Evolutionary conservation across 257 asterid species (phyloP).

Genomic region (Misopates orontium): DNA sequence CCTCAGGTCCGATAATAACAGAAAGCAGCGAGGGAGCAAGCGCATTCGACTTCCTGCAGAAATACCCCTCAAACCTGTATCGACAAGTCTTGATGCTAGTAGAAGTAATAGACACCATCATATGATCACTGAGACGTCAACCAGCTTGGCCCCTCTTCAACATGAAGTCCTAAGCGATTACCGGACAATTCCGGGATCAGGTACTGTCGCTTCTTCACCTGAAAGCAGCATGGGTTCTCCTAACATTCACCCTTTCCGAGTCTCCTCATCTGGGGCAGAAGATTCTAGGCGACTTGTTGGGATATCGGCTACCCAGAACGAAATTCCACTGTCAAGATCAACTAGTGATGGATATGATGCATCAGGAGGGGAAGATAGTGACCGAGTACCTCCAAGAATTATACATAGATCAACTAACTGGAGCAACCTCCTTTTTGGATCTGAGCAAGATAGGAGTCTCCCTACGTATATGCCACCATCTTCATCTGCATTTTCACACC

Average conservation of each 20-base stretch:
- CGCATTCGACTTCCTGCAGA: constrained; percentile 88
- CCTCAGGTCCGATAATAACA: constrained; percentile 50
- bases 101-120: constrained; percentile 37
- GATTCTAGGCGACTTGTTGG: constrained; percentile 55
- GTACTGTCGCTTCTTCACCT: constrained; percentile 70
- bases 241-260: constrained; percentile 67
- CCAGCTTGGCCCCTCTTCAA: constrained; percentile 68
- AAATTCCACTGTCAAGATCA: constrained; percentile 70
- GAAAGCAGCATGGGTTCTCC: constrained; percentile 93
- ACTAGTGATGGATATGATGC: constrained; percentile 98
- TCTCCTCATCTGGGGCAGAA: constrained; percentile 59
- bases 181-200: constrained; percentile 32
- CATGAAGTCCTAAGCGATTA: constrained; percentile 68
- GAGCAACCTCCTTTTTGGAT: constrained; percentile 70
- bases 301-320: constrained; percentile 45
- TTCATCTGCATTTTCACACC: constrained; percentile 49
- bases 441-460: constrained; percentile 51
- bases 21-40: constrained; percentile 71
- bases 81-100: constrained; percentile 35
- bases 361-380: constrained; percentile 98
- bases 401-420: constrained; percentile 61
- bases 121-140: constrained; percentile 45
- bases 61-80: constrained; percentile 49
- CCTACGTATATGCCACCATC: constrained; percentile 45
- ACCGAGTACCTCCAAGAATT: constrained; percentile 62